Conservation (phyloP, 208 protist genomes). For the Leishmania arabica region DNA sequence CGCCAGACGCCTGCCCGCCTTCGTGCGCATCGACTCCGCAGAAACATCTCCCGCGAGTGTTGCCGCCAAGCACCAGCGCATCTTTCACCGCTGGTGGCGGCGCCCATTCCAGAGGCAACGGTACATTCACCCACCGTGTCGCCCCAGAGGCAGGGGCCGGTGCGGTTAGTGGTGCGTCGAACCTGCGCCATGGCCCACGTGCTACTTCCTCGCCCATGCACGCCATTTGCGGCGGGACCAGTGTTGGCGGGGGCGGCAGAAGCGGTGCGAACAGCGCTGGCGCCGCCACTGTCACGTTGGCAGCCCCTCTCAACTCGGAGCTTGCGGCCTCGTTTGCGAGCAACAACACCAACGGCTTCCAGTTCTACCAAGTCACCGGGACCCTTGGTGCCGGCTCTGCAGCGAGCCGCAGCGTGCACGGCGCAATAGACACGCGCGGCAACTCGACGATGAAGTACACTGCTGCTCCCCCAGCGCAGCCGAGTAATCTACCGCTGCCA, state of each 20-base stretch:
- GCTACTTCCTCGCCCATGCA: slow-evolving; percentile 1
- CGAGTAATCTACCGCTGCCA: slow-evolving; percentile 10
- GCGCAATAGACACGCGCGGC: neutral
- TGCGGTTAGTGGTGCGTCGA: neutral
- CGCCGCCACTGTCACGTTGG: neutral
- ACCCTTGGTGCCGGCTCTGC: neutral
- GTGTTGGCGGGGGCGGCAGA: neutral
- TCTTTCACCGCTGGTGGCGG: slow-evolving; percentile 5
- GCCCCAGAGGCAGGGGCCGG: neutral
- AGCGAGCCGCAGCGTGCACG: neutral
- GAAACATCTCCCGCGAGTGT: neutral
- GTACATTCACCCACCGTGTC: neutral
- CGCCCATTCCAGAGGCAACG: neutral
- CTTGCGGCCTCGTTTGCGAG: neutral
- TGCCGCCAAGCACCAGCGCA: neutral
- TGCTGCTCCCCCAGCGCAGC: slow-evolving; percentile 4
- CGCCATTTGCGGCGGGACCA: neutral
- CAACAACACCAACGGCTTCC: neutral
- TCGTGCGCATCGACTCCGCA: neutral
- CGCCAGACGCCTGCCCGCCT: neutral
- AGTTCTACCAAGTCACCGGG: neutral
- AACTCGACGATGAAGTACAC: slow-evolving; percentile 7
- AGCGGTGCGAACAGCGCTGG: neutral
- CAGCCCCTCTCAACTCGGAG: neutral
- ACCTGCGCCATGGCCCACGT: slow-evolving; percentile 7